Evolutionary conservation across 2,329 filamentous ascomycete species (phyloP), one percentile per base, ranked within the genome.

Genomic region (Alternaria panax): DNA sequence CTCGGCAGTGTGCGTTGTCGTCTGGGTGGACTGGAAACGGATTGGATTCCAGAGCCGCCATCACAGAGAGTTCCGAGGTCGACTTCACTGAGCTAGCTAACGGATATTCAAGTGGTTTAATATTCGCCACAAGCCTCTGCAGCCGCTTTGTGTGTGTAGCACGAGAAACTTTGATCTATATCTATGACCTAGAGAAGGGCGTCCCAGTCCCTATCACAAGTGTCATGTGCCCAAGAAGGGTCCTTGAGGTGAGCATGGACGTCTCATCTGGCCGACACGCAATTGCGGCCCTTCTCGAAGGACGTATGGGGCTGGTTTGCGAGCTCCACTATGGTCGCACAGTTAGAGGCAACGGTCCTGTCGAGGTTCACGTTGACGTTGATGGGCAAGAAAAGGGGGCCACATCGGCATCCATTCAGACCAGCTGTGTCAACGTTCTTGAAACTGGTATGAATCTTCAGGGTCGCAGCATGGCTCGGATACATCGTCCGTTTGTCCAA

Each of bases 201-300:
- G 67, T 73, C 60, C 65, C 85, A 54, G 62, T 77, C 42, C 83
- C 83, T 2, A 72, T 87, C 16, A 81, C 86, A 1, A 84, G 78
- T 40, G 81, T 90, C 11, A 70, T 82, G 14, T 90, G 87, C 65
- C 86, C 86, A 12, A 79, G 81, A 16, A 78, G 82, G 43, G 84
- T 90, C 2, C 71, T 90, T 6, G 82, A 84, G 3, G 85, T 87
- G 66, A 86, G 85, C 62, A 88, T 90, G 82, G 87, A 90, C 70
- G 86, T 85, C 0, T 87, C 84, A 5, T 82, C 80, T 2, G 78
- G 83, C 8, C 80, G 82, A 42, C 81, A 85, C 64, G 81, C 86
- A 7, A 78, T 90, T 51, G 87, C 87, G 16, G 82, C 86, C 28
- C 77, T 90, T 8, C 78, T 90, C 46, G 82, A 86, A 61, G 86